Conservation (phyloP, 208 protist genomes). For the Leishmania arabica region DNA sequence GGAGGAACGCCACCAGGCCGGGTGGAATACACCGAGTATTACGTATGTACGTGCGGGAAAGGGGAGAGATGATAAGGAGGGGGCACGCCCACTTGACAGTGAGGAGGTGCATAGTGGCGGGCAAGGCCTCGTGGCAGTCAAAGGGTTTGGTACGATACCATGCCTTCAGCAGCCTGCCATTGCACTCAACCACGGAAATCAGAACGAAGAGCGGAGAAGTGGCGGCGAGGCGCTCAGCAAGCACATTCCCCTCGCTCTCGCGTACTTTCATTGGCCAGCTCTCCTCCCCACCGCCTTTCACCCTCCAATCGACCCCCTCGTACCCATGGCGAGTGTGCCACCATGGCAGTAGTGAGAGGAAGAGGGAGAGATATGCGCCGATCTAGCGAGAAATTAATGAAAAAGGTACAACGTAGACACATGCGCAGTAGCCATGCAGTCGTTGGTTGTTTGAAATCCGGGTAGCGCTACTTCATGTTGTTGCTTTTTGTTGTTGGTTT, state of each 20-base stretch:
- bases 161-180: not conserved
- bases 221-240: too few species aligned
- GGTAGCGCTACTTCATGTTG: not conserved
- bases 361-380: not conserved
- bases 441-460: not conserved
- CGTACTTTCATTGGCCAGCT: not conserved
- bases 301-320: not conserved
- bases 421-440: not conserved
- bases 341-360: not conserved
- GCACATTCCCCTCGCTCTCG: not conserved
- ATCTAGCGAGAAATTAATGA: not conserved
- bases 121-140: not conserved
- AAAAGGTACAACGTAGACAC: not conserved
- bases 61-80: not conserved
- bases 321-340: not conserved
- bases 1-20: not conserved
- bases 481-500: not conserved
- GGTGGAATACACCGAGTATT: not conserved
- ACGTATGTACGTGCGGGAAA: not conserved
- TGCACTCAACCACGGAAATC: not conserved
- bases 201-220: not conserved
- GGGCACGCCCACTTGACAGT: too few species aligned
- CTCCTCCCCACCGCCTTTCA: not conserved
- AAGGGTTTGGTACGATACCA: not conserved
- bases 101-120: not conserved